Evolutionary conservation across 768 basidiomycete genomes (phyloP), one percentile per base, ranked within the genome.

Genomic region (Termitomyces sp.): DNA sequence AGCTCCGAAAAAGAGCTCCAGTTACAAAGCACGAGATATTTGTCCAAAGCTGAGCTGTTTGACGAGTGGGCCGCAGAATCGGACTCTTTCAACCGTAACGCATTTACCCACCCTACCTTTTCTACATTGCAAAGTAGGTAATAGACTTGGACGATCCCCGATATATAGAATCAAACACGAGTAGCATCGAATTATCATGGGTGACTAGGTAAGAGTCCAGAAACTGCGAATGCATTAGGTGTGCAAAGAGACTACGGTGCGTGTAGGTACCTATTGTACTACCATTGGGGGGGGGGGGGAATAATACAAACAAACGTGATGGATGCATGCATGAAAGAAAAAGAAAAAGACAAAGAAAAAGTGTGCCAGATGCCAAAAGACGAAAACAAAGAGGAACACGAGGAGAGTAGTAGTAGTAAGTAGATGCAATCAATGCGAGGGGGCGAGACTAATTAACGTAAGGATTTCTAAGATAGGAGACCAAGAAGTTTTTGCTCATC

Each of bases 401-500:
- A 56, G 50, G 49, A 60, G 58, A 59, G 16, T 25, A 12, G 16
- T 7, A 41, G 23, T 53, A 64, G 59, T 62, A 49, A 61, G 46
- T 56, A 63, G 58, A 67, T 64, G 65, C 58, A 67, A 59, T 63
- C 54, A 64, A 65, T 63, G 57, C 64, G 47, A 23, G 44, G 53
- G 29, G 29, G 29, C 3, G 29, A 29, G 5, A 29, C 29, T 29
- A 29, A 60, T 62, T 53, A 62, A 63, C 55, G 63, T 48, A 52
- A n/a, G 50, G 66, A 12, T 5, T 48, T 75, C 77, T 81, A 84
- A 68, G 79, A 77, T 67, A 86, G 69, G 41, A 88, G 76, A 59
- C 64, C 70, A 64, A 86, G 74, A 66, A 90, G 76, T 67, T 77
- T 81, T 64, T 82, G 81, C 52, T 76, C 73, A 60, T 85, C 83